phyloP scores from a whole-genome alignment of 139 green algal genomes.

The Pycnococcus provasolii region DNA sequence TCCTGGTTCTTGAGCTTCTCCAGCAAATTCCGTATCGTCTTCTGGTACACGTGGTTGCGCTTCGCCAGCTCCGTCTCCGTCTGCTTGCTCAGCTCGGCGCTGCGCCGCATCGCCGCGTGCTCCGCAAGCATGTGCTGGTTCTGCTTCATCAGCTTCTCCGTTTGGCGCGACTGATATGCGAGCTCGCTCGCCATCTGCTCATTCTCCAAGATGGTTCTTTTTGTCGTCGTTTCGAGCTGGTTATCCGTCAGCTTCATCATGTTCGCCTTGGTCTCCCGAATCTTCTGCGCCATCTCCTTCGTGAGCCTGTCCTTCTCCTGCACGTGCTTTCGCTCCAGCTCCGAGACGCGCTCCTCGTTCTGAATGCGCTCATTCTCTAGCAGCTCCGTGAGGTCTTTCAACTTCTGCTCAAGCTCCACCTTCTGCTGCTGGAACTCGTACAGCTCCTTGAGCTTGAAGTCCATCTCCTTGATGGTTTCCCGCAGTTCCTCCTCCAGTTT shows the following conservation, averaged over 20 bases:
- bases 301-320: constrained; percentile 68
- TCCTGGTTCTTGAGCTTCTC: constrained; percentile 23
- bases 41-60: constrained; percentile 48
- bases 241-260: constrained; percentile 63
- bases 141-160: constrained; percentile 46
- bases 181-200: constrained; percentile 58
- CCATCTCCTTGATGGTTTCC: constrained; percentile 4
- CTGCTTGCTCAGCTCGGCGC: constrained; percentile 45
- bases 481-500: constrained; percentile 12
- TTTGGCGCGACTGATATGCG: constrained; percentile 42
- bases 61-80: constrained; percentile 55
- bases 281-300: constrained; percentile 48
- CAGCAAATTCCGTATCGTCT: constrained; percentile 48
- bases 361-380: constrained; percentile 20
- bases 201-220: constrained; percentile 22
- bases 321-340: constrained; percentile 65
- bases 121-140: constrained; percentile 35
- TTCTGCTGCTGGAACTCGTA: constrained; percentile 7
- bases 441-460: constrained; percentile 19
- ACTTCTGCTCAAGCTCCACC: constrained; percentile 3
- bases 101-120: constrained; percentile 43
- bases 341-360: constrained; percentile 16
- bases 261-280: constrained; percentile 61
- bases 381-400: constrained; percentile 31
- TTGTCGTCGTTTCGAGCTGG: constrained; percentile 55